phyloP scores from a whole-genome alignment of 495 filamentous ascomycete genomes.

The Poronia punctata region DNA sequence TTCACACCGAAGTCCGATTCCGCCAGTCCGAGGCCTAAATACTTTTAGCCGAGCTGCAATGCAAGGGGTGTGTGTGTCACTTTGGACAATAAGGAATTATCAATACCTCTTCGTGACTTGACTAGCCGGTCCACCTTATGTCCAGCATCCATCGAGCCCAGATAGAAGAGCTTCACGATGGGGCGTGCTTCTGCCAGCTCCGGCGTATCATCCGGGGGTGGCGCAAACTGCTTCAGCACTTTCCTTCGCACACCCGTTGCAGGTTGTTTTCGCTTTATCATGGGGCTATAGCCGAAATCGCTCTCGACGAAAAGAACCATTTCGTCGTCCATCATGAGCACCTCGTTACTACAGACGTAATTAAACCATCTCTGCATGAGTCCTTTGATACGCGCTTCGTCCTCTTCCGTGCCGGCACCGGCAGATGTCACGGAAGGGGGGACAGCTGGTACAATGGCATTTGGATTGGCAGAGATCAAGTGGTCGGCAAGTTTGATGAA shows the following conservation, averaged over 20 bases:
- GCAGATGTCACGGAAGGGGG: slow-evolving; percentile 86
- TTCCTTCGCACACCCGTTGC: slow-evolving; percentile 92
- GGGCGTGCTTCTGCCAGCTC: slow-evolving; percentile 86
- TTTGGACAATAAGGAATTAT: too few relatives aligned
- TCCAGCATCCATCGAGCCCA: slow-evolving; percentile 88
- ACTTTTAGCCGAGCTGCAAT: slow-evolving; percentile 9
- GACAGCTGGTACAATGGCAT: slow-evolving; percentile 95
- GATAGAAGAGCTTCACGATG: slow-evolving; percentile 89
- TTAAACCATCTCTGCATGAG: slow-evolving; percentile 94
- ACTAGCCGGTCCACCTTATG: slow-evolving; percentile 95
- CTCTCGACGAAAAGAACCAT: slow-evolving; percentile 96
- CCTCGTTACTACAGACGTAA: slow-evolving; percentile 81
- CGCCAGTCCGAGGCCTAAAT: slow-evolving; percentile 74
- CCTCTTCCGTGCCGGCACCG: slow-evolving; percentile 93
- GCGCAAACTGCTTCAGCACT: slow-evolving; percentile 97
- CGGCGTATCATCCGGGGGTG: slow-evolving; percentile 93
- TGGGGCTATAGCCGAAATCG: slow-evolving; percentile 95
- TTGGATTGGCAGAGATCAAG: slow-evolving; percentile 89
- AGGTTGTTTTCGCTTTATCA: slow-evolving; percentile 91
- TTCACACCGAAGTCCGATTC: slow-evolving; percentile 93
- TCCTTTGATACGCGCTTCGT: slow-evolving; percentile 81
- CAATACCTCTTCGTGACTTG: slow-evolving; percentile 83
- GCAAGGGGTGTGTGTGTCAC: too few relatives aligned
- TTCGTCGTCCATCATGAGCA: slow-evolving; percentile 91
- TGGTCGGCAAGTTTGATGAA: slow-evolving; percentile 94